Evolutionary conservation across 2,329 filamentous ascomycete species (phyloP).

Genomic region (Pseudogymnoascus sp.): DNA sequence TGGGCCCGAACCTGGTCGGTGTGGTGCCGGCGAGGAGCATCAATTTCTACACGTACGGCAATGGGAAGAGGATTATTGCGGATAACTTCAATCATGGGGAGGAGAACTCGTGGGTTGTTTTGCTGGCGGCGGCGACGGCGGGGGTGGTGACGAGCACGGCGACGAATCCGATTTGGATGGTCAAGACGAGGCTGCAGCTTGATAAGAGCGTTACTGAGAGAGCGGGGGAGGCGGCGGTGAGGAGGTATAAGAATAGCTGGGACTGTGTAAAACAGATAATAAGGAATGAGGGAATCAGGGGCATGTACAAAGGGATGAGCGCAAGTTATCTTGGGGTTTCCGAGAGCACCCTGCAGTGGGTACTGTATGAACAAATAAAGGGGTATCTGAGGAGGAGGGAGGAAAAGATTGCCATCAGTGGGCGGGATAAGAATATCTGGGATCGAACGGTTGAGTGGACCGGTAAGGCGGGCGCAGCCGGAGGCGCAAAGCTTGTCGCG

Average conservation of each 20-base stretch:
- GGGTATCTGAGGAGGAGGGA: constrained; percentile 58
- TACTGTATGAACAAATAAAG: constrained; percentile 92
- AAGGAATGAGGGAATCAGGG: constrained; percentile 68
- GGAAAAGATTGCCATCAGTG: constrained; percentile 46
- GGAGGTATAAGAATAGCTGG: constrained; percentile 77
- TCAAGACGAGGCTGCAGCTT: constrained; percentile 87
- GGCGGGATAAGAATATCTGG: constrained; percentile 58
- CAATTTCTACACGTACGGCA: constrained; percentile 91
- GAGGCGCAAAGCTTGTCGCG: constrained; percentile 77
- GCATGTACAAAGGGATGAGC: constrained; percentile 83
- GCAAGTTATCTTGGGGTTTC: constrained; percentile 87
- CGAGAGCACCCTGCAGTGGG: constrained; percentile 87
- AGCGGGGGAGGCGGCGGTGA: constrained; percentile 42
- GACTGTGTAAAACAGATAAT: constrained; percentile 82
- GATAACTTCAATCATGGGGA: constrained; percentile 63
- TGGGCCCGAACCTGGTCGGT: constrained; percentile 82
- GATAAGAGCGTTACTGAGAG: constrained; percentile 71
- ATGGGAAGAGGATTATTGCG: constrained; percentile 75
- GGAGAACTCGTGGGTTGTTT: constrained; percentile 68
- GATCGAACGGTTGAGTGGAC: constrained; percentile 71
- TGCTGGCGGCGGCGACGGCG: constrained; percentile 66
- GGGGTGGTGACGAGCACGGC: constrained; percentile 82
- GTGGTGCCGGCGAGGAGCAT: constrained; percentile 85
- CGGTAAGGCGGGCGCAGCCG: constrained; percentile 71
- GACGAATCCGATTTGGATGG: constrained; percentile 93